Conservation (phyloP, 805 yeast species). For the Kodamaea neixiangensis region DNA sequence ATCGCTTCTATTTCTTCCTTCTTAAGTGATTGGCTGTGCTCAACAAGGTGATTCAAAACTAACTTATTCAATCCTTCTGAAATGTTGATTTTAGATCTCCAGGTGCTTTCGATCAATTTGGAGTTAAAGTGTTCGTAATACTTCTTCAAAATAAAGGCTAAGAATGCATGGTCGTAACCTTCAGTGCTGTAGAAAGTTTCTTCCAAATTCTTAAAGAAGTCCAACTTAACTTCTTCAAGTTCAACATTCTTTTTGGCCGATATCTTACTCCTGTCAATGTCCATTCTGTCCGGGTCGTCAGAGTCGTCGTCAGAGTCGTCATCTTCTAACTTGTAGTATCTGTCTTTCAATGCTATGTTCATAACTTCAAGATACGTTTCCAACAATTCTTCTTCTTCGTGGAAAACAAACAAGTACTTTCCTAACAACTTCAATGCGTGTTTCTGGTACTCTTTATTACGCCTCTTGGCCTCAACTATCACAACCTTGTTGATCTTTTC, state of each 20-base stretch:
- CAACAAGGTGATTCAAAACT: not conserved
- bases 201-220: slow-evolving; percentile 37
- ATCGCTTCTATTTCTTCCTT: not conserved
- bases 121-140: slow-evolving; percentile 25
- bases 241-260: slow-evolving; percentile 45
- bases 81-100: slow-evolving; percentile 59
- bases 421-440: slow-evolving; percentile 57
- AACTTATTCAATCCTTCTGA: slow-evolving; percentile 40
- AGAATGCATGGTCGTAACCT: slow-evolving; percentile 7
- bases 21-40: not conserved
- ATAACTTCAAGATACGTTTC: slow-evolving; percentile 39
- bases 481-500: slow-evolving; percentile 47
- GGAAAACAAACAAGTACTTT: slow-evolving; percentile 43
- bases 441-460: slow-evolving; percentile 63
- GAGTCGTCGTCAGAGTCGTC: slow-evolving; percentile 27
- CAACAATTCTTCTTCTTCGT: slow-evolving; percentile 32
- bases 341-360: slow-evolving; percentile 38
- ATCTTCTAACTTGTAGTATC: slow-evolving; percentile 34
- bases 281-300: slow-evolving; percentile 15
- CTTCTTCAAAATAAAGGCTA: slow-evolving; percentile 30
- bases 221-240: slow-evolving; percentile 49
- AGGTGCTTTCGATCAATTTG: slow-evolving; percentile 43
- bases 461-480: slow-evolving; percentile 61
- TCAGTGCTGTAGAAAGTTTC: slow-evolving; percentile 26
- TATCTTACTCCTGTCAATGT: slow-evolving; percentile 23